Conservation (phyloP, 2,329 filamentous ascomycete species). For the Apiospora malaysiana region DNA sequence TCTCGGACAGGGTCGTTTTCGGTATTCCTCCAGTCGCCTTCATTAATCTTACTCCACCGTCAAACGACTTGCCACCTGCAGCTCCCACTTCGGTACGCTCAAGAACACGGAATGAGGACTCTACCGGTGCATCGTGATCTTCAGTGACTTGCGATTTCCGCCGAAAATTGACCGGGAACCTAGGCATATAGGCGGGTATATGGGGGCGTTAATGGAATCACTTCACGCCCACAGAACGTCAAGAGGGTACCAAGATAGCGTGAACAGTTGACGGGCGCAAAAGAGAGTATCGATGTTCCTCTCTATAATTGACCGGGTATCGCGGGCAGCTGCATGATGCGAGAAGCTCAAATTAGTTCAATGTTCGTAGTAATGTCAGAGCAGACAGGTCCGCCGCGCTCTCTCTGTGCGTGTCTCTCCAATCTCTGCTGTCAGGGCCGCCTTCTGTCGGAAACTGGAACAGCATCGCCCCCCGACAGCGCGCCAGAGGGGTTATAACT, state of each 20-base stretch:
- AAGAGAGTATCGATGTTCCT: not conserved
- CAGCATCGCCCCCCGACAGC: not conserved
- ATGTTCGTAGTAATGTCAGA: conserved; percentile 4
- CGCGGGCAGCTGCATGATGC: conserved; percentile 45
- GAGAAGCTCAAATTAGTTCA: conserved; percentile 33
- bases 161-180: conserved; percentile 65
- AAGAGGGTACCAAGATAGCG: not conserved
- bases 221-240: conserved; percentile 23
- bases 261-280: not conserved
- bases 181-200: conserved; percentile 60
- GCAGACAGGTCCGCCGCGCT: not conserved
- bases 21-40: conserved; percentile 46
- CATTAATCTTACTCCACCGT: conserved; percentile 53
- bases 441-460: not conserved
- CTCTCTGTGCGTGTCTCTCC: not conserved
- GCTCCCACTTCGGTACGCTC: conserved; percentile 55
- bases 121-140: conserved; percentile 56
- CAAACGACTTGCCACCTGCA: conserved; percentile 51
- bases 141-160: conserved; percentile 65
- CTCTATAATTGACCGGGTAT: conserved; percentile 33
- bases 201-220: conserved; percentile 21
- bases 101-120: conserved; percentile 64
- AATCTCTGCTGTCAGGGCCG: not conserved
- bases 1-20: conserved; percentile 46
- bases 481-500: not conserved